Percentiles rank a stretch among this genome's conserved stretches.
Evolutionary conservation across 108 stramenopile species (phyloP).

Genomic region (Cafeteria roenbergensis): DNA sequence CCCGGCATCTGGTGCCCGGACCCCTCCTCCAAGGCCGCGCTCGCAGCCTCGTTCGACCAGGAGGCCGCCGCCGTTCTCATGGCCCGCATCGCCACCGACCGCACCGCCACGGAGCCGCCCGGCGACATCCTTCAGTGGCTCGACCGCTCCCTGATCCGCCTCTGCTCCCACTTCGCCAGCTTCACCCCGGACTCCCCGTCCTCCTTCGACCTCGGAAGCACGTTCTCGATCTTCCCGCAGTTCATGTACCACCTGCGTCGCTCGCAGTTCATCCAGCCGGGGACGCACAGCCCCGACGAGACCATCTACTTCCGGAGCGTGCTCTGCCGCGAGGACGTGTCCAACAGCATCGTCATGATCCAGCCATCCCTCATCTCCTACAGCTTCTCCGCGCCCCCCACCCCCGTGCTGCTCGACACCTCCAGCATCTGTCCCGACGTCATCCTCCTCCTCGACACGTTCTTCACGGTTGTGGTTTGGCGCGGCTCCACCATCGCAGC

Average conservation of each 20-base stretch:
- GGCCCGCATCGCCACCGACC: conserved; percentile 79
- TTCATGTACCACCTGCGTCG: conserved; percentile 88
- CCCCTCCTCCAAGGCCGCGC: conserved; percentile 37
- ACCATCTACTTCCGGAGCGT: conserved; percentile 84
- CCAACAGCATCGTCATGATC: conserved; percentile 94
- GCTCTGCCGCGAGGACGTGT: conserved; percentile 69
- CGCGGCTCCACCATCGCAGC: conserved; percentile 98
- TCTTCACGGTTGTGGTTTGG: conserved; percentile 99
- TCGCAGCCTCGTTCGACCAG: conserved; percentile 85
- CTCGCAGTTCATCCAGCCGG: conserved; percentile 83
- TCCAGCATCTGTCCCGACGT: conserved; percentile 82
- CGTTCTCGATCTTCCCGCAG: conserved; percentile 94
- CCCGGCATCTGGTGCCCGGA: conserved; percentile 82
- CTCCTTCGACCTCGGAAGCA: conserved; percentile 71
- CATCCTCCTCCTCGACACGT: conserved; percentile 90
- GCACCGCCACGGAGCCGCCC: conserved; percentile 81
- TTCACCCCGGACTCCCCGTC: conserved; percentile 78
- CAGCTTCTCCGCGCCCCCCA: conserved; percentile 80
- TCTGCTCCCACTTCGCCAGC: conserved; percentile 91
- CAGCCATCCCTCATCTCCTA: conserved; percentile 94
- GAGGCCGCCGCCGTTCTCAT: conserved; percentile 94
- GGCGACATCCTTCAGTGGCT: conserved; percentile 95
- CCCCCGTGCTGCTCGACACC: conserved; percentile 83
- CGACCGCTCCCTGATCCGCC: conserved; percentile 85
- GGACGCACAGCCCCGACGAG: conserved; percentile 96